Base-by-base conservation (phyloP, 768 basidiomycete genomes). In the Rhizopogon vesiculosus region DNA sequence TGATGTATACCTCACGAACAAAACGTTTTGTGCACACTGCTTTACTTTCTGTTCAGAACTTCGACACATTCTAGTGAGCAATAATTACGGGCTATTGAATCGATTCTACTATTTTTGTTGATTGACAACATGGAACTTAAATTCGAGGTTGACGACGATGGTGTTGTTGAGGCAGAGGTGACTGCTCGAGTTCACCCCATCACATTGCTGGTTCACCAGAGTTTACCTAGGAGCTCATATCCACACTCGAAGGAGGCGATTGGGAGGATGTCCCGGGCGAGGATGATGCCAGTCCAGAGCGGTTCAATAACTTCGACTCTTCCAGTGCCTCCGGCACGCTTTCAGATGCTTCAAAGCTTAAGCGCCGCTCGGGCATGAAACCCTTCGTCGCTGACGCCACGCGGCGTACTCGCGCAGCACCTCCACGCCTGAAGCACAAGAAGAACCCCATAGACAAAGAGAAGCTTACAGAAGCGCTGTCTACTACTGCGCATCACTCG, bases 341-440 rank as follows among this genome's bases (percentile, higher is more conserved):
- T 6, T 25, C 19, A 25, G 48, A 49, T 38, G 5, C 48, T 19
- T 38, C 48, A 19, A 49, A 16, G 15, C 19, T 35, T 1, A 49
- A 35, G 48, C 48, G 35, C 22, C 48, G 48, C 15, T 19, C 46
- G 1, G 33, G 33, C 7, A 38, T 35, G 19, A 49, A 49, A 25
- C 13, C 48, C 22, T 49, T 38, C 22, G 8, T 3, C 13, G 48
- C 48, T n/a, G 48, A 49, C 8, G 22, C 8, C 8, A n/a, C 35
- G 25, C 48, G 48, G 33, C 48, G 38, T 25, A 38, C n/a, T 38
- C 48, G 48, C 35, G 8, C 22, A 16, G 9, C 63, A 2, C 58
- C 66, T 7, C 59, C 64, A 5, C 69, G 60, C 31, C 55, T n/a
- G 63, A 66, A 45, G 67, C 73, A 38, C 46, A 71, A 44, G 59